Evolutionary conservation across 805 yeast genomes (phyloP), one percentile per base, ranked within the genome.

Genomic region (Pichia rugopelliculosa): DNA sequence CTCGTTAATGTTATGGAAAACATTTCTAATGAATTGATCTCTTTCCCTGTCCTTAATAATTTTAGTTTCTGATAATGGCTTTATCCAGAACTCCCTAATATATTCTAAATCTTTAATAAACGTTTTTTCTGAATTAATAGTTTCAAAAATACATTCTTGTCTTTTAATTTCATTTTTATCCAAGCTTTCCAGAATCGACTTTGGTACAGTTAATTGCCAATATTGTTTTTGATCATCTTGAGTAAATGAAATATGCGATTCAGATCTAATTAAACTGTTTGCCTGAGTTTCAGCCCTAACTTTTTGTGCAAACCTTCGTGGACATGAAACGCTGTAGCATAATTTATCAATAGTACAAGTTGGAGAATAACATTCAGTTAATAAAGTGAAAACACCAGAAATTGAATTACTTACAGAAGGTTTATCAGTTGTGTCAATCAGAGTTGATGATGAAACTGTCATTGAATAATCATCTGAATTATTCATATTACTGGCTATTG

Each of bases 321-420:
- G 99, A 68, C 99, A 93, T 12, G 96, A 95, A 56, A 93, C 90
- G 39, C 96, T 86, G 66, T 93, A 93, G 67, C 99, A 93, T 36
- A 91, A 70, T 30, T 79, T 73, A 58, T 87, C 95, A 44, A 95
- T 73, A 6, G 96, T 82, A 67, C 99, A 93, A 0, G 99, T 93
- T 30, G 99, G 96, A 0, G 97, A 89, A 60, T 93, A 93, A 67
- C 99, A 93, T 60, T 90, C 96, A 0, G 97, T 87, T 52, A 93
- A 71, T 39, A 91, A 70, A 1, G 96, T 91, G 60, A 91, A 93
- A 4, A 93, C 96, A 56, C 99, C 99, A 64, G 87, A 87, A 11
- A 88, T 89, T 4, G 62, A 55, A 12, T 53, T 52, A 20, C 49
- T 52, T n/a, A 44, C 22, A 3, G 36, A 17, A 2, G 42, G 4